Conservation (phyloP, 345 rosid genomes). For the Mangifera indica region DNA sequence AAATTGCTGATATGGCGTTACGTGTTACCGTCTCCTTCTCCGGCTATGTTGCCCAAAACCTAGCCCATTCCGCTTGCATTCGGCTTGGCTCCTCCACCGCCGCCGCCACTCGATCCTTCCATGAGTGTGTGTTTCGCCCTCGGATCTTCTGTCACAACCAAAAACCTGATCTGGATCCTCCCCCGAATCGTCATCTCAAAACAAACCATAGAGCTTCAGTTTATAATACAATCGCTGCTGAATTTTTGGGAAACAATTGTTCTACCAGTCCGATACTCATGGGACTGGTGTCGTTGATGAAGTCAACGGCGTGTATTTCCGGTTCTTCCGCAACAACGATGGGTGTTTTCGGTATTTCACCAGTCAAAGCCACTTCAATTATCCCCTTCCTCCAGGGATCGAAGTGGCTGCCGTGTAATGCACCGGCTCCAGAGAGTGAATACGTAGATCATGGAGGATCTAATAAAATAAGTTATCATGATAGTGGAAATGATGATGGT, state of each 20-base stretch:
- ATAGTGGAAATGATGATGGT: not conserved
- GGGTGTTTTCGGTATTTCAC: constrained; percentile 49
- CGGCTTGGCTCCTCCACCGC: constrained; percentile 41
- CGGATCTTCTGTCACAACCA: constrained; percentile 40
- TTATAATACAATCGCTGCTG: constrained; percentile 49
- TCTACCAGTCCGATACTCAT: constrained; percentile 38
- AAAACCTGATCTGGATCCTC: constrained; percentile 41
- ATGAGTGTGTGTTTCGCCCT: constrained; percentile 53
- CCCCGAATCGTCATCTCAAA: constrained; percentile 16
- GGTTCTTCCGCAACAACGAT: constrained; percentile 19
- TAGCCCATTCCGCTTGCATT: constrained; percentile 50
- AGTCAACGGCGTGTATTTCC: constrained; percentile 41
- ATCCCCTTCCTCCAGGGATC: constrained; percentile 67
- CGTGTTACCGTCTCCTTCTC: constrained; percentile 68
- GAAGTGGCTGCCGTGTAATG: constrained; percentile 74
- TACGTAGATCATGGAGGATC: constrained; percentile 53
- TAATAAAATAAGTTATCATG: constrained; percentile 13
- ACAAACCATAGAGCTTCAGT: constrained; percentile 22
- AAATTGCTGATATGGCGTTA: constrained; percentile 57
- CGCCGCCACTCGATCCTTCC: constrained; percentile 41
- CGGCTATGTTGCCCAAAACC: constrained; percentile 56
- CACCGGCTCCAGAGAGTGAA: constrained; percentile 34
- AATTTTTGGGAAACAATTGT: constrained; percentile 41
- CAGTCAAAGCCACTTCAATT: constrained; percentile 57
- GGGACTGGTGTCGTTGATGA: constrained; percentile 59